Conservation (phyloP, 176 grass and related monocot species). For the Pontederia paniculata region DNA sequence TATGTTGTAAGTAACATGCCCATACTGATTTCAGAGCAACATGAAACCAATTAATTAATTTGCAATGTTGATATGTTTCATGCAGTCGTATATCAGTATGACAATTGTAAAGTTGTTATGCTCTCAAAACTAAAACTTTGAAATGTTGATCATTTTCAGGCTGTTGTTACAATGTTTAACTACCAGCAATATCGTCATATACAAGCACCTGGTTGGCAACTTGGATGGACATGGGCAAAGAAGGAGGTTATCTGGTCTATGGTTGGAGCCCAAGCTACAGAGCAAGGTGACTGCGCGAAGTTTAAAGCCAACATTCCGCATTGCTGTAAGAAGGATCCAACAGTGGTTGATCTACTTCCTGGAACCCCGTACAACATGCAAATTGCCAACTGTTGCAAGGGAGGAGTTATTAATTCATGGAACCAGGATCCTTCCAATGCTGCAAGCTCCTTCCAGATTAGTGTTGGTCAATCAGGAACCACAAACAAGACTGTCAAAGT, state of each 20-base stretch:
- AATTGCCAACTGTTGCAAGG: constrained; percentile 18
- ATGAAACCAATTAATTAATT: too few species aligned
- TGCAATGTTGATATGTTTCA: background rate
- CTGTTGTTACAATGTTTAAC: constrained; percentile 5
- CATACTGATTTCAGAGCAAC: too few species aligned
- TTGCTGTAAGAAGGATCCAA: constrained; percentile 15
- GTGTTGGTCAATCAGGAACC: constrained; percentile 12
- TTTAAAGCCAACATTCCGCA: constrained; percentile 12
- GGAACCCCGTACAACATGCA: constrained; percentile 6
- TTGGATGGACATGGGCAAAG: constrained; percentile 12
- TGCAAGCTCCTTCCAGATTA: constrained; percentile 7
- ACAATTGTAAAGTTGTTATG: background rate
- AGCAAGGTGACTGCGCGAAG: constrained; percentile 11
- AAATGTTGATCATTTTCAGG: background rate
- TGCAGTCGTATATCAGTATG: background rate
- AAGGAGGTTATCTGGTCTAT: constrained; percentile 15
- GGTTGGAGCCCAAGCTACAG: constrained; percentile 14
- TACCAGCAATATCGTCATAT: constrained; percentile 9
- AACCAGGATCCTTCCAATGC: constrained; percentile 7
- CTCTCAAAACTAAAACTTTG: background rate
- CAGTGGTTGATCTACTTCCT: constrained; percentile 8
- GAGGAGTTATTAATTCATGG: constrained; percentile 15
- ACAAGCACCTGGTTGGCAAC: background rate
- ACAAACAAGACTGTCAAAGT: constrained; percentile 12
- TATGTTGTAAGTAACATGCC: constrained; percentile 6